These are phyloP conservation scores for Neurospora africana DNA, from an alignment of 495 filamentous ascomycete species.

Conservation along the genomic window DNA sequence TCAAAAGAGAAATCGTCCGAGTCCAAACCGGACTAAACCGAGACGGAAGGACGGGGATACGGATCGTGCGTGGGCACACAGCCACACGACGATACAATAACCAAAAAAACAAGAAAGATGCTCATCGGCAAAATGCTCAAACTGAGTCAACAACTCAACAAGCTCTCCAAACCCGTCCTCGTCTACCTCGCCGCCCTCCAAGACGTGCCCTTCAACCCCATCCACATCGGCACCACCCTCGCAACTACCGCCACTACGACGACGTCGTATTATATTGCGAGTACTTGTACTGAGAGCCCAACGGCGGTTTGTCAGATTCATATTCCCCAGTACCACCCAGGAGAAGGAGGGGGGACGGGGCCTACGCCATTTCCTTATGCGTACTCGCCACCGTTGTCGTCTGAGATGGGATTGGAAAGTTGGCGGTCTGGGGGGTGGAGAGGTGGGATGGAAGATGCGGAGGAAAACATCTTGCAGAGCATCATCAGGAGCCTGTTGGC, in stretches of 20 bases:
- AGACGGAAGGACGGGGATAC: neutral
- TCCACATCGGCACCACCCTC: slow-evolving; percentile 1
- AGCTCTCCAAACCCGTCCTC: neutral
- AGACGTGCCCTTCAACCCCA: neutral
- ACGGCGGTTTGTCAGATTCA: neutral
- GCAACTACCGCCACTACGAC: neutral
- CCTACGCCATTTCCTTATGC: neutral
- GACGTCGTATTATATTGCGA: neutral
- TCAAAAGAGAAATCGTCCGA: neutral
- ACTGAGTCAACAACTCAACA: neutral
- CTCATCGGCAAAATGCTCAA: neutral
- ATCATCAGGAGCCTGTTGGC: neutral
- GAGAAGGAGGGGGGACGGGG: no score
- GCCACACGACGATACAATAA: neutral
- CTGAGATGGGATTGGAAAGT: neutral
- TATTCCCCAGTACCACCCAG: no score
- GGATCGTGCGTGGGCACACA: neutral
- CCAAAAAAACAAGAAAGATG: neutral
- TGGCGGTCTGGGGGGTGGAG: neutral
- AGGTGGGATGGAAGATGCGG: neutral
- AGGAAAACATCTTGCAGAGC: neutral
- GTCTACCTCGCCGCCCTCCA: neutral
- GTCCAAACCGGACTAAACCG: neutral
- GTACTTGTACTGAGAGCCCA: neutral
- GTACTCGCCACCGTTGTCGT: neutral